phyloP scores from a whole-genome alignment of 1,284 basidiomycete genomes.

The Cryptococcus sp. region DNA sequence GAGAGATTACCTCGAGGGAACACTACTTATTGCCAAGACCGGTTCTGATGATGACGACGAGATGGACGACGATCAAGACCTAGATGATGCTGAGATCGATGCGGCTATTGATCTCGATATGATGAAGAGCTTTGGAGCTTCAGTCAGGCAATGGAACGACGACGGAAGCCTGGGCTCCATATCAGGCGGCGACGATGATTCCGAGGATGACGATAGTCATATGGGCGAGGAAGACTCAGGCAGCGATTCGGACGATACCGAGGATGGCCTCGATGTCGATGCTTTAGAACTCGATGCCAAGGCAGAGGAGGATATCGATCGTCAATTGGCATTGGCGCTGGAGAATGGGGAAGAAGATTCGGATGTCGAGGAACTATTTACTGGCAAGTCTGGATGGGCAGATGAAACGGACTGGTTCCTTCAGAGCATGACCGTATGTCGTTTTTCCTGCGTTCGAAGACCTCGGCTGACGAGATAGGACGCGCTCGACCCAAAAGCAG shows the following conservation, averaged over 20 bases:
- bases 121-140: constrained; percentile 23
- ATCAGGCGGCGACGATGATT: constrained; percentile 10
- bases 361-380: constrained; percentile 34
- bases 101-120: constrained; percentile 22
- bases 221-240: not conserved
- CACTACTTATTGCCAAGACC: constrained; percentile 13
- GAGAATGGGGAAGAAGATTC: constrained; percentile 25
- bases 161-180: constrained; percentile 10
- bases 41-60: constrained; percentile 6
- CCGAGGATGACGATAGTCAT: constrained; percentile 4
- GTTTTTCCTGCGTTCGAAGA: not conserved
- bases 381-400: constrained; percentile 52
- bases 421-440: constrained; percentile 58
- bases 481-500: constrained; percentile 53
- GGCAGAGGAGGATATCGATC: constrained; percentile 3
- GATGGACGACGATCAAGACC: constrained; percentile 21
- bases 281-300: constrained; percentile 6
- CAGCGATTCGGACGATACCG: not conserved
- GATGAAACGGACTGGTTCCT: constrained; percentile 64
- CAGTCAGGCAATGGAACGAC: constrained; percentile 12
- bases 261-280: constrained; percentile 4
- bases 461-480: constrained; percentile 41
- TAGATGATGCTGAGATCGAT: constrained; percentile 22
- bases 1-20: constrained; percentile 36
- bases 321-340: not conserved